These are phyloP conservation scores for Chaetomidium leptoderma DNA, from an alignment of 495 filamentous ascomycete species.

Conservation along the genomic window DNA sequence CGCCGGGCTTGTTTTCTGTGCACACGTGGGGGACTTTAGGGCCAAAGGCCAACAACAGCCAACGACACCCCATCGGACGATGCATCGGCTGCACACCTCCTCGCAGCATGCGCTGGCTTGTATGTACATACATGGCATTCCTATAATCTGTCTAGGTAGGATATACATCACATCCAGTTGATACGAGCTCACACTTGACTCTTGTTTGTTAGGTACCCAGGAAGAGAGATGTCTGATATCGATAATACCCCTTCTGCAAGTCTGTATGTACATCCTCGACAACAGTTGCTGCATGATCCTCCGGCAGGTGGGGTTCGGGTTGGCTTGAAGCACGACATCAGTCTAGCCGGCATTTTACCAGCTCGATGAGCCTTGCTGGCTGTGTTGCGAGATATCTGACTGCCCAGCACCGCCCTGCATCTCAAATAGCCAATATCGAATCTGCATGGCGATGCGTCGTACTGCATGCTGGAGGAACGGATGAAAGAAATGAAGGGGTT, in stretches of 20 bases:
- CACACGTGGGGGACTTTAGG: slow-evolving; percentile 2
- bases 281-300: slow-evolving; percentile 31
- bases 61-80: too few relatives aligned
- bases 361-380: slow-evolving; percentile 36
- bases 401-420: slow-evolving; percentile 18
- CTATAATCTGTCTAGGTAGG: too few relatives aligned
- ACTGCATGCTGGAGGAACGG: slow-evolving; percentile 25
- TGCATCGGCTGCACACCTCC: too few relatives aligned
- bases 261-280: slow-evolving; percentile 3
- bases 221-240: not conserved
- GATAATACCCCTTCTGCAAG: not conserved
- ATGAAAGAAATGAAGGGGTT: slow-evolving; percentile 27
- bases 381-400: slow-evolving; percentile 24
- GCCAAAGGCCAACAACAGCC: too few relatives aligned
- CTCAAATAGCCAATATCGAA: slow-evolving; percentile 32
- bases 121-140: too few relatives aligned
- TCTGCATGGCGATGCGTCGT: slow-evolving; percentile 23
- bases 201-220: not conserved
- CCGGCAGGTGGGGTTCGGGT: slow-evolving; percentile 17
- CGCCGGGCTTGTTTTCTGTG: slow-evolving; percentile 15
- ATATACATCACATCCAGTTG: too few relatives aligned
- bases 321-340: slow-evolving; percentile 22
- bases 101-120: too few relatives aligned
- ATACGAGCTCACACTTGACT: not conserved
- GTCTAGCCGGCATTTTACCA: slow-evolving; percentile 39